A percentile compares a stretch with the other conserved stretches of the same genome.
Evolutionary conservation across 306 rosid species (phyloP).

Genomic region (Sindora glabra): DNA sequence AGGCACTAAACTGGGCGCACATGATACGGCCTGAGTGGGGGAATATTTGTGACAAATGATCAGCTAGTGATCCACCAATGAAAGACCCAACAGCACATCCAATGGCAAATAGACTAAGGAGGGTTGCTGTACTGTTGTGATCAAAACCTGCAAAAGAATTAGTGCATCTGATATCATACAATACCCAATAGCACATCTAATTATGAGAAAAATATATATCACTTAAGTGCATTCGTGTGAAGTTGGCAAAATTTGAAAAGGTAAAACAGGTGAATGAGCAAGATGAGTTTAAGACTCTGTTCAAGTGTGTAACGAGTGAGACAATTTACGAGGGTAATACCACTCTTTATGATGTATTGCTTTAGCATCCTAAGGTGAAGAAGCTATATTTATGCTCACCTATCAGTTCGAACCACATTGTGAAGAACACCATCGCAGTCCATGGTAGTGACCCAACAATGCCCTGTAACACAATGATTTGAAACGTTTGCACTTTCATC

Average conservation of each 20-base stretch:
- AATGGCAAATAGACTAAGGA: conserved; percentile 71
- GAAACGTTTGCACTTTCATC: conserved; percentile 73
- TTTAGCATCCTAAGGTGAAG: background rate
- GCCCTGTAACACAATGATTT: conserved; percentile 87
- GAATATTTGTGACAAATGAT: conserved; percentile 47
- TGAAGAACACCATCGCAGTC: conserved; percentile 99
- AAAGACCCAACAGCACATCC: conserved; percentile 84
- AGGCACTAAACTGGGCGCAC: conserved; percentile 95
- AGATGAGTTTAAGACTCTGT: no score
- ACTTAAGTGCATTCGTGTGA: no score
- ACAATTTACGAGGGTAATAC: no score
- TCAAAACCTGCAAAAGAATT: conserved; percentile 60
- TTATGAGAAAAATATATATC: no score
- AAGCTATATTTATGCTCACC: conserved; percentile 41
- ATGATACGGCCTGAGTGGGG: conserved; percentile 80
- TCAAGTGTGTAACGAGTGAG: no score
- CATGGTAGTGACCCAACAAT: conserved; percentile 91
- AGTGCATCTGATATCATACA: conserved; percentile 5
- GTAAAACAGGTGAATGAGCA: no score
- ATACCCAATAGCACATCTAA: no score
- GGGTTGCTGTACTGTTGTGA: conserved; percentile 71
- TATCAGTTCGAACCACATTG: conserved; percentile 96
- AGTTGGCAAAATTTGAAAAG: no score
- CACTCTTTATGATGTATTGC: background rate
- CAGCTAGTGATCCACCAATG: conserved; percentile 77